Percentiles rank a stretch among this genome's conserved stretches.
These are phyloP conservation scores for Suhomyces ambrosiae DNA, from an alignment of 1,139 yeast species.

Conservation along the genomic window DNA sequence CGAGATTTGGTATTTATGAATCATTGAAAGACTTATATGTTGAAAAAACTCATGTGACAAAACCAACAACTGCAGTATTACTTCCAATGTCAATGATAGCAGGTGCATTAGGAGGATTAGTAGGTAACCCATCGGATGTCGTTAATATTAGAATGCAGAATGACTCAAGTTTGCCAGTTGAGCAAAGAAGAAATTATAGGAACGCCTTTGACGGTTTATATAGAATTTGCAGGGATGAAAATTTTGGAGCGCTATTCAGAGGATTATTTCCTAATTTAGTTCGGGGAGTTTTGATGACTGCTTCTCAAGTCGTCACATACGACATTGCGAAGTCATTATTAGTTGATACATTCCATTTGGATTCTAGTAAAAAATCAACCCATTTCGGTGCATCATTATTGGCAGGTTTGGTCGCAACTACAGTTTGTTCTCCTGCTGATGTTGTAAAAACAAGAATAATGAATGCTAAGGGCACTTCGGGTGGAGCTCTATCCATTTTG, in stretches of 20 bases:
- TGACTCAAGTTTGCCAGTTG: conserved; percentile 69
- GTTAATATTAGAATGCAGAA: conserved; percentile 92
- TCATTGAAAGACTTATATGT: conserved; percentile 59
- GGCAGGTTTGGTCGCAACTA: conserved; percentile 87
- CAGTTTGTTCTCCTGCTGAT: conserved; percentile 90
- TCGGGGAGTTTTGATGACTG: conserved; percentile 86
- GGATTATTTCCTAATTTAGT: conserved; percentile 79
- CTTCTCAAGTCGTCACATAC: conserved; percentile 87
- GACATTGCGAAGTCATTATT: conserved; percentile 70
- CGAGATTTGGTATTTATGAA: conserved; percentile 84
- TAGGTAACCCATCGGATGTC: conserved; percentile 88
- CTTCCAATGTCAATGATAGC: conserved; percentile 81
- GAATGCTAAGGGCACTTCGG: conserved; percentile 60
- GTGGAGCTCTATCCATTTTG: conserved; percentile 54
- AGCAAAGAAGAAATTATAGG: conserved; percentile 69
- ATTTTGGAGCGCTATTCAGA: conserved; percentile 60
- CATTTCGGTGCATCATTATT: conserved; percentile 76
- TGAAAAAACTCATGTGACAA: conserved; percentile 31
- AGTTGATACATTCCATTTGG: conserved; percentile 52
- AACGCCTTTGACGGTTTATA: conserved; percentile 78
- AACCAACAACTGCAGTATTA: conserved; percentile 48
- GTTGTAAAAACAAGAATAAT: conserved; percentile 87
- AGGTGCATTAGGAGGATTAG: conserved; percentile 81
- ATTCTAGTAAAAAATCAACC: conserved; percentile 65
- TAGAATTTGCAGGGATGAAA: conserved; percentile 65